Evolutionary conservation across 257 asterid genomes (phyloP).

Genomic region (Solanum pinnatisectum): DNA sequence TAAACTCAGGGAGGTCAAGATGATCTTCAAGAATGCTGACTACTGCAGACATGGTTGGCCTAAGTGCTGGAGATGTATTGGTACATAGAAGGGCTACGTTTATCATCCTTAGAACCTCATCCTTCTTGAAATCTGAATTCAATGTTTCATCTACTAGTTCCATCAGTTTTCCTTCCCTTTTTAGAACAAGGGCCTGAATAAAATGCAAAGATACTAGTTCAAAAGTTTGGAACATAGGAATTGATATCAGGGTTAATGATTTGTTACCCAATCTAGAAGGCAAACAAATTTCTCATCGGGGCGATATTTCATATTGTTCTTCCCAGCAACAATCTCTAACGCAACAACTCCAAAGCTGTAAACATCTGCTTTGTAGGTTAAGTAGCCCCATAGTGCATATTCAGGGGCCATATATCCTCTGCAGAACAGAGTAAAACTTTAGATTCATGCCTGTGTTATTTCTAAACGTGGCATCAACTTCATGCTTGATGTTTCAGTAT

Average conservation of each 20-base stretch:
- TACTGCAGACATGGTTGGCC: conserved; percentile 58
- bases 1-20: conserved; percentile 20
- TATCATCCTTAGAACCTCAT: conserved; percentile 38
- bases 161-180: conserved; percentile 31
- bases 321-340: conserved; percentile 52
- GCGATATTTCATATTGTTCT: conserved; percentile 41
- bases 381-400: conserved; percentile 59
- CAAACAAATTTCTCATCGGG: conserved; percentile 38
- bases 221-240: neutral
- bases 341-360: conserved; percentile 63
- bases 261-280: conserved; percentile 59
- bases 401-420: conserved; percentile 73
- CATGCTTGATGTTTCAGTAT: neutral
- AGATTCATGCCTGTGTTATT: neutral
- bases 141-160: conserved; percentile 47
- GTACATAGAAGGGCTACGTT: conserved; percentile 46
- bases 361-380: conserved; percentile 60
- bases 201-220: neutral
- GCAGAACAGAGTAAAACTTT: neutral
- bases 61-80: conserved; percentile 49
- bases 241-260: neutral
- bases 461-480: neutral
- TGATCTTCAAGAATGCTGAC: conserved; percentile 46
- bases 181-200: conserved; percentile 50
- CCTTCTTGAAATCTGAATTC: conserved; percentile 19